Evolutionary conservation across 2,329 filamentous ascomycete genomes (phyloP).

Genomic region (Geoglossum cookeanum): DNA sequence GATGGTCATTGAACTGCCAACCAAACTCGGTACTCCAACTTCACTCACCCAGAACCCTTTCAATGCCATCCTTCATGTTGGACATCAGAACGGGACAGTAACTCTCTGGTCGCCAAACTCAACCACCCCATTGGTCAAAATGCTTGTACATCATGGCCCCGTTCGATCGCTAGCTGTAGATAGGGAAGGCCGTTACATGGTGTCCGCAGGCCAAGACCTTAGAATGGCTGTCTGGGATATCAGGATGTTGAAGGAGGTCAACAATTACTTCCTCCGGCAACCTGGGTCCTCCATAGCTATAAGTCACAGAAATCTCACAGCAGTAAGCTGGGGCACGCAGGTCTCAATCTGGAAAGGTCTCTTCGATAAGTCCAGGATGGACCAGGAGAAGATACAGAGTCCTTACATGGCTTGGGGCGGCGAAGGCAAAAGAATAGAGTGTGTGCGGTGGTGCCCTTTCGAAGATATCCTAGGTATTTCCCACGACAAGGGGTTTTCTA

Average conservation of each 20-base stretch:
- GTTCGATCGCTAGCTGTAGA: constrained; percentile 74
- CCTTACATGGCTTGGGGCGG: constrained; percentile 92
- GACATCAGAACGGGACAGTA: constrained; percentile 88
- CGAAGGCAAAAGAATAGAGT: constrained; percentile 62
- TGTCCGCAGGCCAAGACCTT: constrained; percentile 72
- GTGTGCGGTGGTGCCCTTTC: constrained; percentile 79
- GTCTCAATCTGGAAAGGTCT: constrained; percentile 82
- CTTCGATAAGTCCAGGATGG: constrained; percentile 51
- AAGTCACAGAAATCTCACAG: constrained; percentile 72
- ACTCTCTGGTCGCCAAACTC: constrained; percentile 93
- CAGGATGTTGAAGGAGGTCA: constrained; percentile 80
- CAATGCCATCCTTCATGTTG: constrained; percentile 81
- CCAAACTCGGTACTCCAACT: constrained; percentile 65
- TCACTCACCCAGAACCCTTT: constrained; percentile 75
- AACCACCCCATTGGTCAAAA: constrained; percentile 69
- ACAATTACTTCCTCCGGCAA: constrained; percentile 67
- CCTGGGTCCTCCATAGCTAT: constrained; percentile 73
- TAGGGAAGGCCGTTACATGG: constrained; percentile 86
- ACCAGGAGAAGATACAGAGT: constrained; percentile 62
- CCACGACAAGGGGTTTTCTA: constrained; percentile 74
- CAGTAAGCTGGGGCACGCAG: constrained; percentile 79
- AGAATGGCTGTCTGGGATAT: constrained; percentile 96
- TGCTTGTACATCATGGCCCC: constrained; percentile 75
- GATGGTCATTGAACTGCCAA: constrained; percentile 68
- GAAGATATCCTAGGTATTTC: constrained; percentile 81